Conservation (phyloP, 331 rosid genomes). For the Stylosanthes scabra region DNA sequence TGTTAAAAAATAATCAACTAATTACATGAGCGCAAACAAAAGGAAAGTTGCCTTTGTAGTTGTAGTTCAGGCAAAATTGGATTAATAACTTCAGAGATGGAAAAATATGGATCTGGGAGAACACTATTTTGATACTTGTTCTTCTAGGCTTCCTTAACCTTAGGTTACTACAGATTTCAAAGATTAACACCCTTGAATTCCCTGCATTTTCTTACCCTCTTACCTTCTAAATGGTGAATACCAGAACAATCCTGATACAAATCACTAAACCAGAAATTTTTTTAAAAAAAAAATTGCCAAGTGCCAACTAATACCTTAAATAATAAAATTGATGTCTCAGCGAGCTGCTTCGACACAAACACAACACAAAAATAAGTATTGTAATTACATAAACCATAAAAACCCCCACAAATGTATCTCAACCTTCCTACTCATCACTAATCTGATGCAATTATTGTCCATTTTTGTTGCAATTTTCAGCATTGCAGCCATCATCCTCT, state of each 20-base stretch:
- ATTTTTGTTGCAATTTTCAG: slow-evolving; percentile 49
- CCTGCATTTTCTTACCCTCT: background rate
- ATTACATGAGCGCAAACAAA: no score
- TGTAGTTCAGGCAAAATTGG: no score
- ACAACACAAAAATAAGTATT: slow-evolving; percentile 41
- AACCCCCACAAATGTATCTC: slow-evolving; percentile 31
- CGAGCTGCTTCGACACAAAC: slow-evolving; percentile 81
- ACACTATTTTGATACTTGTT: no score
- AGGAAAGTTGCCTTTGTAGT: no score
- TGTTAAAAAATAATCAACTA: no score
- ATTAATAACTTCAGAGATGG: no score
- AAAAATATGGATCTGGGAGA: no score
- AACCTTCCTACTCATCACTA: background rate
- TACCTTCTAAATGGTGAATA: background rate
- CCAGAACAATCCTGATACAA: background rate
- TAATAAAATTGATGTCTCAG: slow-evolving; percentile 63
- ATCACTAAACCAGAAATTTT: no score
- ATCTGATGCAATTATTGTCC: slow-evolving; percentile 30
- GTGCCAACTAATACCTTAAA: slow-evolving; percentile 34
- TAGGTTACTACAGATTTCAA: background rate
- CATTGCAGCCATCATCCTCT: slow-evolving; percentile 57
- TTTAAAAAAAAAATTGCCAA: no score
- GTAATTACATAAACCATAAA: slow-evolving; percentile 49
- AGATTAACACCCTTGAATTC: background rate
- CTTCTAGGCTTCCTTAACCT: background rate